Base-by-base conservation (phyloP, 441 rosid species). In the Erodium texanum region DNA sequence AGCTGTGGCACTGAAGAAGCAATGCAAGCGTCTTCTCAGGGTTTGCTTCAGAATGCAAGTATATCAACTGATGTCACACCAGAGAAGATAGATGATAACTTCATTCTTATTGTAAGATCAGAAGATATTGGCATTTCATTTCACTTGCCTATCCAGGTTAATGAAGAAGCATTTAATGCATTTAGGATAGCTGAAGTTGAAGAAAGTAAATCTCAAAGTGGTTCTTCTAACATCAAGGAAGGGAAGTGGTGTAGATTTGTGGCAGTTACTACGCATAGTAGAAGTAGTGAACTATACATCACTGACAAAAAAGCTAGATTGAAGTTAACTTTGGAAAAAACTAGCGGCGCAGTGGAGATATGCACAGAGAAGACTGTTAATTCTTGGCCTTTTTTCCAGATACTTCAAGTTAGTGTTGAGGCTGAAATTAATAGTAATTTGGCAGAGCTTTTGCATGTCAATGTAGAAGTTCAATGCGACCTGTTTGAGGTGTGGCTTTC, bases 331-430 rank as follows among this genome's bases (percentile, higher is more conserved):
- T 67, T 88, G 66, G 96, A 83, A 68, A 87, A 79, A 70, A 75
- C 75, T 70, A 80, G 77, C 69, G 85, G 89, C 36, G 48, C 67
- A 1, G 65, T 86, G 43, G 84, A 80, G 67, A 67, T 73, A 29
- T 77, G 72, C n/a, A 80, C 81, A 65, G 83, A 73, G 32, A 73
- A 75, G 22, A 72, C 68, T 77, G 72, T 70, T 71, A 83, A 74
- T 65, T 81, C 85, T 65, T 86, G 84, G 82, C 92, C 93, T 71
- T 78, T 92, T 32, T 82, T 92, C 79, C 86, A 87, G 78, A 81
- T 82, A 65, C 80, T 75, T 68, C 81, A 88, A 70, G 75, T 86
- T 75, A 70, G 61, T 77, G 72, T 87, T 65, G 80, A 73, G 74
- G 66, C 86, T 67, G 82, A 82, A 73, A 81, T 88, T 70, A 73